A percentile compares a stretch with the other conserved stretches of the same genome.
Conservation (phyloP, 495 filamentous ascomycete genomes). For the Talaromyces adpressus region DNA sequence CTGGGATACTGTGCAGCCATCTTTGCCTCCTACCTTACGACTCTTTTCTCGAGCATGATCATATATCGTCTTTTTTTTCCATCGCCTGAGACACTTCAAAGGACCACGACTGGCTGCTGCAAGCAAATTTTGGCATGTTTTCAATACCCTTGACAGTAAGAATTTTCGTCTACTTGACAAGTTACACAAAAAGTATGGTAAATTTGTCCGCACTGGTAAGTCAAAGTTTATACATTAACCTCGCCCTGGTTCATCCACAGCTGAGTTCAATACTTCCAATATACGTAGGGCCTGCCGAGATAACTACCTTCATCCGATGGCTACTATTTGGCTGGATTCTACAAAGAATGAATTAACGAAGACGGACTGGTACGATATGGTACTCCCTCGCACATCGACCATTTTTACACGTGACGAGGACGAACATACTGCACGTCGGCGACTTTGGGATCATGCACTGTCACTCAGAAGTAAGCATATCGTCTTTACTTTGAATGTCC, state of each 20-base stretch:
- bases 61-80: constrained; percentile 38
- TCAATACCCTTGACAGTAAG: constrained; percentile 19
- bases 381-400: constrained; percentile 26
- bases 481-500: too few relatives aligned
- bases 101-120: constrained; percentile 32
- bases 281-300: constrained; percentile 23
- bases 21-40: neutral
- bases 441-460: constrained; percentile 25
- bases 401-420: constrained; percentile 26
- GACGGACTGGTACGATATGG: constrained; percentile 35
- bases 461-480: constrained; percentile 14
- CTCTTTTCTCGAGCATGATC: constrained; percentile 34
- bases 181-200: constrained; percentile 23
- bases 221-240: neutral
- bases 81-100: constrained; percentile 33
- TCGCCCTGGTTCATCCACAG: neutral
- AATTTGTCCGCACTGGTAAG: constrained; percentile 28
- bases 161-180: neutral
- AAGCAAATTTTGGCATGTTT: constrained; percentile 34
- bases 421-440: constrained; percentile 21
- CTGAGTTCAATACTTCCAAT: neutral
- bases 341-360: constrained; percentile 18
- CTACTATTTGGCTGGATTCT: constrained; percentile 19
- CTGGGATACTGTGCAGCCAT: too few relatives aligned
- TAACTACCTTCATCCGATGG: constrained; percentile 28